Percentiles rank a stretch among this genome's conserved stretches.
phyloP scores from a whole-genome alignment of 2,329 filamentous ascomycete species.

The Anisogramma anomala region DNA sequence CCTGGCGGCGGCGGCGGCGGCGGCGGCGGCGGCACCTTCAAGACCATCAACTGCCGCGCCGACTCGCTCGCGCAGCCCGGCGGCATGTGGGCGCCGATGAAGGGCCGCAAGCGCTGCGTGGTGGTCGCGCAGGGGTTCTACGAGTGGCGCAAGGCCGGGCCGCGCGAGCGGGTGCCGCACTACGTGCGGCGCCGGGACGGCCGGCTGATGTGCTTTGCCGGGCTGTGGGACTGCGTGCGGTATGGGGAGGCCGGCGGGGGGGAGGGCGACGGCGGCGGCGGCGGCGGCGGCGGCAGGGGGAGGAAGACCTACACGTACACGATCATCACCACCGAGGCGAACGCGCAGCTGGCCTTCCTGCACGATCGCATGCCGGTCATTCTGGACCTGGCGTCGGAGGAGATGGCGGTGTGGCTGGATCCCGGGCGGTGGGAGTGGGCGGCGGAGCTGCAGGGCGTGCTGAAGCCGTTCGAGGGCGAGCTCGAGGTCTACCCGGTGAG shows the following conservation, averaged over 20 bases:
- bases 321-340: slow-evolving; percentile 83
- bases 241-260: slow-evolving; percentile 52
- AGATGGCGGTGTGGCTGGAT: slow-evolving; percentile 67
- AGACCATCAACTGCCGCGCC: slow-evolving; percentile 90
- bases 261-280: background rate
- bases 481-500: slow-evolving; percentile 78
- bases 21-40: slow-evolving; percentile 67
- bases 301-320: slow-evolving; percentile 84
- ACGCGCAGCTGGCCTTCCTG: slow-evolving; percentile 70
- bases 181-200: slow-evolving; percentile 75
- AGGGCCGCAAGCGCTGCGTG: slow-evolving; percentile 76
- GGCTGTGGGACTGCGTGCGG: slow-evolving; percentile 78
- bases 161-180: slow-evolving; percentile 72
- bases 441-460: slow-evolving; percentile 60
- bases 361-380: slow-evolving; percentile 96
- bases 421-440: slow-evolving; percentile 62
- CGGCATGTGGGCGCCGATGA: slow-evolving; percentile 90
- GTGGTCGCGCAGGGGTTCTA: slow-evolving; percentile 88
- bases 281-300: slow-evolving; percentile 40
- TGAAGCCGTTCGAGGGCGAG: slow-evolving; percentile 70
- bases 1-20: slow-evolving; percentile 64
- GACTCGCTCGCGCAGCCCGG: slow-evolving; percentile 66
- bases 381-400: slow-evolving; percentile 61
- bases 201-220: slow-evolving; percentile 76
- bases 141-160: slow-evolving; percentile 76